Base-by-base conservation (phyloP, 306 rosid genomes). In the Nissolia schottii region DNA sequence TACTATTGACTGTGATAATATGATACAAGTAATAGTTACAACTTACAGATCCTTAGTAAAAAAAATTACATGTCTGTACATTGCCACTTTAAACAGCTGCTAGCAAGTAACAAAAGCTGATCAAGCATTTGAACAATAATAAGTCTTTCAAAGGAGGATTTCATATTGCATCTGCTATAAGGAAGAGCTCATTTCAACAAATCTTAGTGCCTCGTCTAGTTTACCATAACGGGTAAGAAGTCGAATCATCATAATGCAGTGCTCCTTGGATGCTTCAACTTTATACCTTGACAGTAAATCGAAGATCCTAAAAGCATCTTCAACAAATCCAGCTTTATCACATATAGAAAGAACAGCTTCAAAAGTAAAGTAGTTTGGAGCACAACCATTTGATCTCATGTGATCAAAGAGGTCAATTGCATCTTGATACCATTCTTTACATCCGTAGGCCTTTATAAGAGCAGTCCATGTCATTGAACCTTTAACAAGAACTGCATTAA, bases 381-480 rank as follows among this genome's bases (percentile, higher is more conserved):
- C 67, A 18, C 66, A 75, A 28, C 82, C 86, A 18, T 45, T 67
- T 8, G 73, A 72, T 19, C 50, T 82, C 97, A 92, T 89, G 63
- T 65, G 45, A 80, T 86, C 64, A 32, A 87, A 89, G 50, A 85
- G 83, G 53, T 53, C 71, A 56, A 92, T 65, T 43, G 89, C 97
- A 12, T 84, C 85, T 73, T 34, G 70, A 81, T 53, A 81, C 80
- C 71, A 73, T 31, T 65, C 75, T 64, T 81, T 87, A 38, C 69
- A 60, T 73, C 77, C 88, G 56, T 87, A 80, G 20, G 91, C 92
- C 75, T 80, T 87, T 43, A 92, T 87, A 8, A 89, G 79, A 50
- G 96, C 96, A 24, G 93, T 89, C 97, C 93, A 84, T 72, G 96
- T 75, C 93, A 85, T 87, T 3, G 90, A 81, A 51, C 97, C 96